A percentile compares a stretch with the other conserved stretches of the same genome.
These are phyloP conservation scores for Taphrina sp. DNA, from an alignment of 1,139 yeast species.

Conservation along the genomic window DNA sequence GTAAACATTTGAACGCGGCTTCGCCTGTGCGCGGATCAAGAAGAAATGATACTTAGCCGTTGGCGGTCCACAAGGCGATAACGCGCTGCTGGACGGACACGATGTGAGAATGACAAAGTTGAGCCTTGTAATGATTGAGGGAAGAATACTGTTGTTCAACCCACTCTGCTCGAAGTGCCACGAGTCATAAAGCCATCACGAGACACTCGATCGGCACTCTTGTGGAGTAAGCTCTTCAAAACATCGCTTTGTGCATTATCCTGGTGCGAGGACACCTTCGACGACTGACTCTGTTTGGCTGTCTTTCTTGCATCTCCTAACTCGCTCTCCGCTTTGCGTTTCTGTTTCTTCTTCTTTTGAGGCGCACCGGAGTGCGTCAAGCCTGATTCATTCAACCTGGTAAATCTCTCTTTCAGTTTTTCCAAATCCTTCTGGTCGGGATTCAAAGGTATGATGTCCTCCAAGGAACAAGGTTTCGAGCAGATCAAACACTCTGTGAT, in stretches of 20 bases:
- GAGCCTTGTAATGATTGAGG: too few species aligned
- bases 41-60: too few species aligned
- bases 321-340: slow-evolving; percentile 40
- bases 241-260: slow-evolving; percentile 8
- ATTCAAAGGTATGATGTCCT: slow-evolving; percentile 47
- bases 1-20: too few species aligned
- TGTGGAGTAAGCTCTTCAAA: slow-evolving; percentile 17
- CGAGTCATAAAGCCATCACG: slow-evolving; percentile 28
- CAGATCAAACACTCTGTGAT: slow-evolving; percentile 18
- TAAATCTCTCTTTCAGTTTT: slow-evolving; percentile 46
- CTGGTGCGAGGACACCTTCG: slow-evolving; percentile 10
- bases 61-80: too few species aligned
- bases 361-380: slow-evolving; percentile 54
- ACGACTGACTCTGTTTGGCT: background rate
- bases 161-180: slow-evolving; percentile 27
- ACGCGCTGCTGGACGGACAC: too few species aligned
- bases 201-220: background rate
- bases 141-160: background rate
- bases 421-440: slow-evolving; percentile 44
- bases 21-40: too few species aligned
- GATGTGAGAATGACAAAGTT: too few species aligned
- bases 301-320: slow-evolving; percentile 31
- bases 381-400: slow-evolving; percentile 44
- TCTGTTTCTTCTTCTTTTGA: slow-evolving; percentile 44
- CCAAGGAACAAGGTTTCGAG: slow-evolving; percentile 35